Base-by-base conservation (phyloP, 768 basidiomycete genomes). In the Erythrobasidium yunnanense region DNA sequence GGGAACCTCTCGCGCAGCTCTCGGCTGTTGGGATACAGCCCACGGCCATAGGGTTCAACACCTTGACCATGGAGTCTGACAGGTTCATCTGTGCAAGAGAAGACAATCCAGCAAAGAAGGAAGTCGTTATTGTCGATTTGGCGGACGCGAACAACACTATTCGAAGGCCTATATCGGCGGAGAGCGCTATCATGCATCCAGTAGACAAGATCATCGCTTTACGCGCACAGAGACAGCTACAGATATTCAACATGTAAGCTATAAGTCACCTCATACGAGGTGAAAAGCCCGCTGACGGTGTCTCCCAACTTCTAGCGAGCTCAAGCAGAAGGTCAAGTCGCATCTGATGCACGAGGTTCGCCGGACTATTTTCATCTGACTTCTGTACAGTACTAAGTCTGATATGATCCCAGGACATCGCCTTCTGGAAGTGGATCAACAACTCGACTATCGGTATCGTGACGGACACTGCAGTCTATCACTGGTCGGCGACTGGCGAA, bases 391-490 rank as follows among this genome's bases (percentile, higher is more conserved):
- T n/a, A n/a, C n/a, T n/a, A n/a, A n/a, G n/a, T n/a, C n/a, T n/a
- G n/a, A n/a, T n/a, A n/a, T n/a, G n/a, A n/a, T n/a, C 49, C 17
- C 49, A 51, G 32, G 93, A 99, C 74, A 71, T 74, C 29, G 53
- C 90, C 25, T 99, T 95, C 78, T 99, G 95, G 95, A 96, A 95
- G 76, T 99, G 95, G 95, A 84, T 96, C 38, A 87, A 85, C 51
- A 86, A 90, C 68, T 83, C 84, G 18, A 87, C 87, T 29, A 85
- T 99, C 68, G 95, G 95, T 73, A 83, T 97, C 79, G 95, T 96
- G 73, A 96, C 93, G 29, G 92, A 96, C 67, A 81, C 87, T 0
- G 82, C 90, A 3, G 93, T 97, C 30, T 88, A 82, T 76, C 92
- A 97, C 77, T 95, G 92, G 91, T 81, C 85, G 66, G 74, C 75